These are phyloP conservation scores for Penstemon newberryi DNA, from an alignment of 257 asterid species.

Conservation along the genomic window DNA sequence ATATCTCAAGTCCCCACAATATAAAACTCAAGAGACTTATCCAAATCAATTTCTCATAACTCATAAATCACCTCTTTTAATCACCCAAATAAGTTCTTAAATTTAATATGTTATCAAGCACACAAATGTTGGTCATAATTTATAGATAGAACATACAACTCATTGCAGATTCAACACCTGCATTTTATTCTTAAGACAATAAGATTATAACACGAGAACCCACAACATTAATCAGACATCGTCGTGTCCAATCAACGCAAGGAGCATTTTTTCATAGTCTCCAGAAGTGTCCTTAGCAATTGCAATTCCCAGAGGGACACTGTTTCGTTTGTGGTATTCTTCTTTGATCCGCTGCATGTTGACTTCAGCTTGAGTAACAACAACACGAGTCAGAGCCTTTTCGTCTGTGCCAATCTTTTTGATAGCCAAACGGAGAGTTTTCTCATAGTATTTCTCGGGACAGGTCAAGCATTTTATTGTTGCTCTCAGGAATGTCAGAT, in stretches of 20 bases:
- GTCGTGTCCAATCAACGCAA: conserved; percentile 63
- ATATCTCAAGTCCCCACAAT: too few species aligned
- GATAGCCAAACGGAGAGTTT: conserved; percentile 67
- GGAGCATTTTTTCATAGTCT: conserved; percentile 65
- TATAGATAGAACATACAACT: conserved; percentile 3
- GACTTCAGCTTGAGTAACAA: conserved; percentile 80
- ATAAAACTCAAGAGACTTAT: too few species aligned
- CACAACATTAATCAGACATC: conserved; percentile 28
- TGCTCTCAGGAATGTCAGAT: conserved; percentile 61
- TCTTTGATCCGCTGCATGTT: conserved; percentile 67
- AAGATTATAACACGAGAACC: neutral
- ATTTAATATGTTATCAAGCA: neutral
- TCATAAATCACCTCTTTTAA: too few species aligned
- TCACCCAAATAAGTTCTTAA: too few species aligned
- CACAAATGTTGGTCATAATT: neutral
- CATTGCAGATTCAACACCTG: conserved; percentile 11
- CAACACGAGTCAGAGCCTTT: conserved; percentile 74
- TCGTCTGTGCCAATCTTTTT: conserved; percentile 73
- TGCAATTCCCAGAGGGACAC: conserved; percentile 61
- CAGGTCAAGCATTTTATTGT: conserved; percentile 67
- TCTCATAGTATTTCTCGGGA: conserved; percentile 75
- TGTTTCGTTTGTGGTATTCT: conserved; percentile 67
- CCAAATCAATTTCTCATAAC: too few species aligned
- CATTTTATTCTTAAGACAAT: neutral
- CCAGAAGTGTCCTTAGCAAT: conserved; percentile 77